These are phyloP conservation scores for Davidsoniella virescens DNA, from an alignment of 2,329 filamentous ascomycete genomes.

Conservation along the genomic window DNA sequence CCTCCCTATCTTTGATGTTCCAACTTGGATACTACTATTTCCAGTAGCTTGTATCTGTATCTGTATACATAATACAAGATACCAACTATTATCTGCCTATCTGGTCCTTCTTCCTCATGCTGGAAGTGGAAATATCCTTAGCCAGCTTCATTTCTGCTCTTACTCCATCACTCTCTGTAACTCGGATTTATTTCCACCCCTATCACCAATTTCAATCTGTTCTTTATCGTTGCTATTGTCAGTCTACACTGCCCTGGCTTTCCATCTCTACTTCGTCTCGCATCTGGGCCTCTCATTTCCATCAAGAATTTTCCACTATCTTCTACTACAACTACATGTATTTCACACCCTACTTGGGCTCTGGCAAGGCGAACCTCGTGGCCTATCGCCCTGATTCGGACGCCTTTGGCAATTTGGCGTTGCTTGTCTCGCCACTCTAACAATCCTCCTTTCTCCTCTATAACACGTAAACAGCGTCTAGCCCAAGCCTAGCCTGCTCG, in stretches of 20 bases:
- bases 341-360: background rate
- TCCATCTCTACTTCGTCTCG: no score
- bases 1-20: background rate
- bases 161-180: no score
- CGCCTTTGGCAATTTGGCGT: background rate
- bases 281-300: no score
- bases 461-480: background rate
- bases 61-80: no score
- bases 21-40: background rate
- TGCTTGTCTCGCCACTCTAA: background rate
- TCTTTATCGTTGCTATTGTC: no score
- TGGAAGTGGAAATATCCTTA: no score
- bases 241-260: no score
- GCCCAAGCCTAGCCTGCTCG: background rate
- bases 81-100: conserved; percentile 5
- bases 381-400: conserved; percentile 6
- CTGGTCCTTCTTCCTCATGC: conserved; percentile 9
- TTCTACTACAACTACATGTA: background rate
- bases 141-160: no score
- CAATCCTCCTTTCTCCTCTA: background rate
- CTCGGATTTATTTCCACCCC: background rate
- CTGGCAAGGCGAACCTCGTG: conserved; percentile 5
- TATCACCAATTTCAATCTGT: conserved; percentile 6
- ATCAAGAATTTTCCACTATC: conserved; percentile 8
- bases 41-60: background rate